Base-by-base conservation (phyloP, 176 grass and related monocot species). In the Guadua angustifolia region DNA sequence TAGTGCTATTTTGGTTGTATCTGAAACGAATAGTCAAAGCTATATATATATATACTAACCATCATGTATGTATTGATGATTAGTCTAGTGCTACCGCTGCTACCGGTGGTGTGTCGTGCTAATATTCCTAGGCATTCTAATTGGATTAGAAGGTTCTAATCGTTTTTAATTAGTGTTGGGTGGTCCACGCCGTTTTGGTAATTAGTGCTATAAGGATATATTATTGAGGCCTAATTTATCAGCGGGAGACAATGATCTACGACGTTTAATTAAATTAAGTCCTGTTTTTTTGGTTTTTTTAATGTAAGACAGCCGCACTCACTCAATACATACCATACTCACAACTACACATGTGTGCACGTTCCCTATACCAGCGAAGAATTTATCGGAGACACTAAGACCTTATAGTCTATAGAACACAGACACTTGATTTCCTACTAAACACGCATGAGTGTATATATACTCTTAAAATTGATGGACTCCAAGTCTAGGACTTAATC, bases 81-180 rank as follows among this genome's bases (percentile, higher is more conserved):
- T 86, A 56, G 4, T 51, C 35, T 47, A 64, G 47, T 74, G 49
- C 11, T 81, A 45, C 46, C 5, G 14, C 46, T 44, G 35, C 4
- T 52, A 8, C 22, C 29, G 19, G 55, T 49, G 17, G 29, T 1
- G 26, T 45, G 64, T 29, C 52, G 18, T 77, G 9, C 33, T 42
- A 68, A 73, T 86, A 16, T 78, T 38, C 17, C 8, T 60, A 36
- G 50, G 43, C 73, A 24, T 13, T 29, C 21, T 79, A 42, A 51
- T 50, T 59, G 35, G 68, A 73, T 86, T 66, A 35, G 68, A 80
- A 80, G 77, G 17, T 36, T 74, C 84, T 74, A 86, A 57, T 55
- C 7, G 2, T 17, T 74, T 67, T 81, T 57, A 57, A 74, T 42
- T 79, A 19, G 84, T 40, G 62, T 53, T 22, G 24, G 36, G 62